These are phyloP conservation scores for Fusarium sp. DNA, from an alignment of 2,329 filamentous ascomycete species.

Conservation along the genomic window DNA sequence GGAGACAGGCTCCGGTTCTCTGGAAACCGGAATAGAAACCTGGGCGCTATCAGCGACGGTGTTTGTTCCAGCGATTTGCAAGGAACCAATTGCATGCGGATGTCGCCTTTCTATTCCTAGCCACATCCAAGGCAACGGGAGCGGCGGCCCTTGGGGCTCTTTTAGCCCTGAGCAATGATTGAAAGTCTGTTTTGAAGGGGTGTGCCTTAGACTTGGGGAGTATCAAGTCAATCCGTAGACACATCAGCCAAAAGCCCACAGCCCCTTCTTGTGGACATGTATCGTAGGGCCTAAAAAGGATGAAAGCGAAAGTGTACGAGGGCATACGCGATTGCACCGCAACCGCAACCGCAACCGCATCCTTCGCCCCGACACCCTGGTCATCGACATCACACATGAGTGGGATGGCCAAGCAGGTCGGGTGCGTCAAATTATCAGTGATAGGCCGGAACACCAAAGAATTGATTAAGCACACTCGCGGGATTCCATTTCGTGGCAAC, in stretches of 20 bases:
- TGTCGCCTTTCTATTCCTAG: constrained; percentile 31
- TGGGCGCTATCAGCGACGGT: constrained; percentile 44
- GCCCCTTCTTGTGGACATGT: constrained; percentile 32
- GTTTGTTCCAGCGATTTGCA: constrained; percentile 39
- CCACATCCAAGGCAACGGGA: constrained; percentile 47
- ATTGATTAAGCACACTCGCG: constrained; percentile 20
- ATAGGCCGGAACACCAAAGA: constrained; percentile 19
- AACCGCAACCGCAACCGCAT: constrained; percentile 15
- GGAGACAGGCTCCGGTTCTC: constrained; percentile 52
- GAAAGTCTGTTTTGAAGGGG: constrained; percentile 37
- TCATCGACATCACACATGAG: constrained; percentile 10
- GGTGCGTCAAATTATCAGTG: constrained; percentile 30
- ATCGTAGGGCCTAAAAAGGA: not conserved
- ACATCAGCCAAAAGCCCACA: constrained; percentile 39
- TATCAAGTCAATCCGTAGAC: constrained; percentile 27
- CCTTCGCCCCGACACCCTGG: constrained; percentile 2
- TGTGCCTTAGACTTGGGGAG: constrained; percentile 38
- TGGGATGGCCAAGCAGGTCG: constrained; percentile 19
- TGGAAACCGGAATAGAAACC: constrained; percentile 49
- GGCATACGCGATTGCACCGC: constrained; percentile 7
- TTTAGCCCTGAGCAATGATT: constrained; percentile 37
- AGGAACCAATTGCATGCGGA: constrained; percentile 44
- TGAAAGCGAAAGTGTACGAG: constrained; percentile 9
- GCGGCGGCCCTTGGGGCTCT: constrained; percentile 42
- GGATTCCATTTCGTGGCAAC: constrained; percentile 14